A percentile compares a stretch with the other conserved stretches of the same genome.
Evolutionary conservation across 2,329 filamentous ascomycete species (phyloP).

Genomic region (Ophiostoma novo-ulmi): DNA sequence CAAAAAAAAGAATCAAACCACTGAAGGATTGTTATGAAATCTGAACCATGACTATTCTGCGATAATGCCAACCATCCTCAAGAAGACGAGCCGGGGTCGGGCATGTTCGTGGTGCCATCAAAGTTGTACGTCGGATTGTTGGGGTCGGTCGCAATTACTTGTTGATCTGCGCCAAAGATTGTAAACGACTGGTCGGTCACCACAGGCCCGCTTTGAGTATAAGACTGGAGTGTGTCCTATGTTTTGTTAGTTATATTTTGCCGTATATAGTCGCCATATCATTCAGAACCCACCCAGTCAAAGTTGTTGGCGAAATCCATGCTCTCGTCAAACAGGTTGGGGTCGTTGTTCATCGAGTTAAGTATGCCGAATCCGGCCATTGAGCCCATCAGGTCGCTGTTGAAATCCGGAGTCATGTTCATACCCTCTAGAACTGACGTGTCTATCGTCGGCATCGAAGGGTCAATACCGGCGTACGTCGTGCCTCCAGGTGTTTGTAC

Average conservation of each 20-base stretch:
- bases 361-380: constrained; percentile 43
- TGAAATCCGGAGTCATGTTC: constrained; percentile 35
- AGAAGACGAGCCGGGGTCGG: constrained; percentile 12
- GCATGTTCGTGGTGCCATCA: not conserved
- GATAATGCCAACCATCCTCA: not conserved
- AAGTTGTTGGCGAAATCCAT: constrained; percentile 49
- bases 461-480: constrained; percentile 44
- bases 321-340: constrained; percentile 28
- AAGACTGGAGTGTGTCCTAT: constrained; percentile 54
- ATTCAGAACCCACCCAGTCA: constrained; percentile 50
- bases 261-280: no score
- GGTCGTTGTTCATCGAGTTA: constrained; percentile 35
- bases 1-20: no score
- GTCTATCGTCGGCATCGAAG: constrained; percentile 33
- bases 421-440: constrained; percentile 6
- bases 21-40: not conserved
- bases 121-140: constrained; percentile 8
- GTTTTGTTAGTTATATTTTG: not conserved
- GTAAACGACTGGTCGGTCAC: constrained; percentile 49
- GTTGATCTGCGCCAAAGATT: constrained; percentile 37
- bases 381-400: constrained; percentile 31
- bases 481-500: constrained; percentile 40
- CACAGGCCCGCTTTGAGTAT: constrained; percentile 52
- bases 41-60: not conserved
- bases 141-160: not conserved